These are phyloP conservation scores for Trametes hirsuta DNA, from an alignment of 1,284 basidiomycete genomes.

Conservation along the genomic window DNA sequence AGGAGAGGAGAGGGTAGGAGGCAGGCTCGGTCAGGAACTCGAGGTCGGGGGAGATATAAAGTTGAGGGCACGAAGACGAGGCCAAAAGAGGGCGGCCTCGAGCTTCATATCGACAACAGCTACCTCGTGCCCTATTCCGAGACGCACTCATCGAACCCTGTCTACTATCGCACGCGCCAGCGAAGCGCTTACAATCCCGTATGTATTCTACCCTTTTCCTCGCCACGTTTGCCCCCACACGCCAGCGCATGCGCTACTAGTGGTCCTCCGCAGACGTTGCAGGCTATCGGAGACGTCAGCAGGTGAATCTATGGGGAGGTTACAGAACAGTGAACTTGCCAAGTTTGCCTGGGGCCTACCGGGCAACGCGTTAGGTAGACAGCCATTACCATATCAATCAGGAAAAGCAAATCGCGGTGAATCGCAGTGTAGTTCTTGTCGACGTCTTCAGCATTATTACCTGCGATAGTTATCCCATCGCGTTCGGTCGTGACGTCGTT, in stretches of 20 bases:
- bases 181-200: slow-evolving; percentile 8
- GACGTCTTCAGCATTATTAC: too few relatives aligned
- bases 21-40: slow-evolving; percentile 7
- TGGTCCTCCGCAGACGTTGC: not conserved
- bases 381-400: too few relatives aligned
- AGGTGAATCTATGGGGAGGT: too few relatives aligned
- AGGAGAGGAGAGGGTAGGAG: slow-evolving; percentile 1
- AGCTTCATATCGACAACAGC: slow-evolving; percentile 15
- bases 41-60: slow-evolving; percentile 9
- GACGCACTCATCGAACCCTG: slow-evolving; percentile 14
- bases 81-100: slow-evolving; percentile 2
- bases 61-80: slow-evolving; percentile 17
- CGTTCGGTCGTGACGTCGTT: too few relatives aligned
- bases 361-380: too few relatives aligned
- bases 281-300: too few relatives aligned
- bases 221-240: not conserved
- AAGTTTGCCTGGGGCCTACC: too few relatives aligned
- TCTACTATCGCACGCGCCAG: slow-evolving; percentile 11
- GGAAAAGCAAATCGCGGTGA: too few relatives aligned
- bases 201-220: not conserved
- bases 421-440: too few relatives aligned
- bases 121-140: slow-evolving; percentile 16
- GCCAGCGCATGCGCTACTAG: not conserved
- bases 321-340: too few relatives aligned
- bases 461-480: too few relatives aligned